Percentiles rank a stretch among this genome's conserved stretches.
Conservation (phyloP, 257 asterid genomes). For the Forsythia suspensa region DNA sequence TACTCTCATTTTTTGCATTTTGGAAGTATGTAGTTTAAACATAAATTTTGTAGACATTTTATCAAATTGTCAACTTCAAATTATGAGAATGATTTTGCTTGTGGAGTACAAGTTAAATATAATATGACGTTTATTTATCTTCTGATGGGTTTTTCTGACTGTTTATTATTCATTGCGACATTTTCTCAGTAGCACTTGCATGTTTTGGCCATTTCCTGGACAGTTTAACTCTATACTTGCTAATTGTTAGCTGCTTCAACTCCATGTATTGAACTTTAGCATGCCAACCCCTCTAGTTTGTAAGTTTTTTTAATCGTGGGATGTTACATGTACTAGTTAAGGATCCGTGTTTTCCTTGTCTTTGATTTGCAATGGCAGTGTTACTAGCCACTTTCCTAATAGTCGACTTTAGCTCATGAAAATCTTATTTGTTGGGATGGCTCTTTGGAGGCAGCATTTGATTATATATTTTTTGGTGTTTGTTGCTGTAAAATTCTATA, state of each 20-base stretch:
- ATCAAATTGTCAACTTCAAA: not conserved
- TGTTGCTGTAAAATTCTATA: not conserved
- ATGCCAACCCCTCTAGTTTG: not conserved
- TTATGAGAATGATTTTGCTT: slow-evolving; percentile 21
- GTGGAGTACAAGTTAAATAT: slow-evolving; percentile 6
- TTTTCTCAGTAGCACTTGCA: not conserved
- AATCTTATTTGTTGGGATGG: not conserved
- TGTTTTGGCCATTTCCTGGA: not conserved
- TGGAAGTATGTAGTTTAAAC: not conserved
- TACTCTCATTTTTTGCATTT: slow-evolving; percentile 16
- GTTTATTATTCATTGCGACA: not conserved
- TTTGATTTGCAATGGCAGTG: too few relatives aligned
- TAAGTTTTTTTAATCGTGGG: too few relatives aligned
- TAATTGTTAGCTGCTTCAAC: not conserved
- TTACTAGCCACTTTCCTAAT: too few relatives aligned
- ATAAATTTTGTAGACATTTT: slow-evolving; percentile 10
- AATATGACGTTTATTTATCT: not conserved
- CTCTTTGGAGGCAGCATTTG: not conserved
- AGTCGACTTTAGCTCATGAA: too few relatives aligned
- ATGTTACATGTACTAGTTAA: too few relatives aligned
- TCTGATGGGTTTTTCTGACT: not conserved
- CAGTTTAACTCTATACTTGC: not conserved
- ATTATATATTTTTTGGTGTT: not conserved
- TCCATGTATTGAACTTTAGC: too few relatives aligned
- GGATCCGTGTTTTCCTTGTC: too few relatives aligned